Conservation (phyloP, 1,284 basidiomycete species). For the Ustilago sp. region DNA sequence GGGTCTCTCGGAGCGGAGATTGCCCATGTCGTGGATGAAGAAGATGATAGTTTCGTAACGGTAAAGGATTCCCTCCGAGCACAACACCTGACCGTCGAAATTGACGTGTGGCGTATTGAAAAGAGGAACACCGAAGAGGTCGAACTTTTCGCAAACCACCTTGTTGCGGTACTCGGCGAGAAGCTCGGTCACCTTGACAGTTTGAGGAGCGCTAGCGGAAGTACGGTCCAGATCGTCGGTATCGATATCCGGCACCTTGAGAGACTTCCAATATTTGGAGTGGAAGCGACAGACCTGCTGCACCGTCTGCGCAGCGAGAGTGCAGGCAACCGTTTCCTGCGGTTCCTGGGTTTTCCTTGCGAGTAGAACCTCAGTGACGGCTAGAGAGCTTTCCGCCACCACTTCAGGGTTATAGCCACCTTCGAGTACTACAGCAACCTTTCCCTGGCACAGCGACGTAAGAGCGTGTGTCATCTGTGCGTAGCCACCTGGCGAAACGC, state of each 20-base stretch:
- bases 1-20: slow-evolving; percentile 38
- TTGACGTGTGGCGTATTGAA: slow-evolving; percentile 76
- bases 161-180: slow-evolving; percentile 86
- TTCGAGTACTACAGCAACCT: slow-evolving; percentile 93
- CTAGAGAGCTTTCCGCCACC: slow-evolving; percentile 85
- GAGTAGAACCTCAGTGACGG: slow-evolving; percentile 84
- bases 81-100: slow-evolving; percentile 83
- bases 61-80: slow-evolving; percentile 76
- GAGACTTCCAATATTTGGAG: slow-evolving; percentile 87
- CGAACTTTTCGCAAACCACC: slow-evolving; percentile 78
- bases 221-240: slow-evolving; percentile 27
- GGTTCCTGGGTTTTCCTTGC: slow-evolving; percentile 85
- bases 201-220: slow-evolving; percentile 15
- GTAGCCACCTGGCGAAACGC: slow-evolving; percentile 92
- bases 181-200: slow-evolving; percentile 73
- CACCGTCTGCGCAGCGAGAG: slow-evolving; percentile 81
- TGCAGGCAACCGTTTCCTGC: slow-evolving; percentile 44
- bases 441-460: slow-evolving; percentile 86
- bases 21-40: slow-evolving; percentile 63
- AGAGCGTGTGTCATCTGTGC: slow-evolving; percentile 99
- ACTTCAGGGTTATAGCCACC: slow-evolving; percentile 95
- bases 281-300: slow-evolving; percentile 87
- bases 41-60: slow-evolving; percentile 49
- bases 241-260: slow-evolving; percentile 68
- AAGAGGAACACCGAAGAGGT: slow-evolving; percentile 84